These are phyloP conservation scores for Dalbergia cultrata DNA, from an alignment of 306 rosid species.

Conservation along the genomic window DNA sequence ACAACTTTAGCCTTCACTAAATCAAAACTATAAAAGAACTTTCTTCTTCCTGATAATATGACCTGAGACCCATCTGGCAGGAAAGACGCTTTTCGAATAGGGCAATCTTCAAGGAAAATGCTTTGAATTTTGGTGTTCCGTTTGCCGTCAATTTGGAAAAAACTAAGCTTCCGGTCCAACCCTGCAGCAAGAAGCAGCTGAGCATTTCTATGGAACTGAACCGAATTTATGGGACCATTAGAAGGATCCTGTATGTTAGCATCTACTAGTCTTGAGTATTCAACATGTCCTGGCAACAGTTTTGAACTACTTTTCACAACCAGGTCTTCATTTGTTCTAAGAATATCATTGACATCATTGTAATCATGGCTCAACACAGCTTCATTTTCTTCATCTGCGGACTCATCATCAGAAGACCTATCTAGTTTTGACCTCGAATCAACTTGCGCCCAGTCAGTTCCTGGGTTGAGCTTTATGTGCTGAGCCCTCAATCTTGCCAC, in stretches of 20 bases:
- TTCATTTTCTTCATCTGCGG: conserved; percentile 75
- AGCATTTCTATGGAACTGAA: conserved; percentile 85
- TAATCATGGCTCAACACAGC: conserved; percentile 55
- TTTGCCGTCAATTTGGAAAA: conserved; percentile 91
- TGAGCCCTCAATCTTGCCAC: conserved; percentile 92
- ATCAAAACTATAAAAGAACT: conserved; percentile 82
- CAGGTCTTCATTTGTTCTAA: conserved; percentile 78
- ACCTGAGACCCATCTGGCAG: conserved; percentile 94
- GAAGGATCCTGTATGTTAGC: conserved; percentile 84
- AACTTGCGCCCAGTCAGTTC: conserved; percentile 82
- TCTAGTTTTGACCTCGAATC: conserved; percentile 51
- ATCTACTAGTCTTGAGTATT: conserved; percentile 74
- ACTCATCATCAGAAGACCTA: conserved; percentile 63
- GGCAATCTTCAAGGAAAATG: conserved; percentile 87
- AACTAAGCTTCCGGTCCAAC: conserved; percentile 77
- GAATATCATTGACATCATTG: conserved; percentile 71
- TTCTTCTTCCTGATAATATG: conserved; percentile 83
- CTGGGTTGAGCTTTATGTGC: conserved; percentile 81
- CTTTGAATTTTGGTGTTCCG: conserved; percentile 87
- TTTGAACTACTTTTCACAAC: conserved; percentile 72
- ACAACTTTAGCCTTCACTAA: conserved; percentile 81
- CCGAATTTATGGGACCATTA: conserved; percentile 72
- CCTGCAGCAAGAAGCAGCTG: conserved; percentile 89
- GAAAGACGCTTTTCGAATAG: conserved; percentile 80
- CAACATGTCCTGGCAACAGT: conserved; percentile 80